phyloP scores from a whole-genome alignment of 345 rosid genomes.

The Pugionium dolabratum region DNA sequence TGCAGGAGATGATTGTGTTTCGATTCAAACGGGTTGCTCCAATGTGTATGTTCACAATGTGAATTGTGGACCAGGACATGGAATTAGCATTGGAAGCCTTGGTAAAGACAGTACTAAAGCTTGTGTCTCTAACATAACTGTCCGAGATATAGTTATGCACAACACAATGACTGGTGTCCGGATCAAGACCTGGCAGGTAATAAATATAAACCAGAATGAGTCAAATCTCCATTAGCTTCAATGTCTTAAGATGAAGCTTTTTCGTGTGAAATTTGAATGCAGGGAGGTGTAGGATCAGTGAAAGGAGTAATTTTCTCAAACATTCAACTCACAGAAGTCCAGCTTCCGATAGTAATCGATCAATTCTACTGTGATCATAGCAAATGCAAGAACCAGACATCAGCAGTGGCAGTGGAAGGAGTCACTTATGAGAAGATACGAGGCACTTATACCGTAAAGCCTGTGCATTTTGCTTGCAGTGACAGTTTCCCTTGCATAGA shows the following conservation, averaged over 20 bases:
- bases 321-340: constrained; percentile 86
- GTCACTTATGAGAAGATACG: constrained; percentile 74
- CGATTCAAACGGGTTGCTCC: constrained; percentile 91
- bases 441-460: constrained; percentile 91
- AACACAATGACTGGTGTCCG: constrained; percentile 90
- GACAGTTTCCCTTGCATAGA: constrained; percentile 70
- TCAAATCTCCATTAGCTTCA: background rate
- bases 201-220: background rate
- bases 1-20: constrained; percentile 94
- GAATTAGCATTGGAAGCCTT: constrained; percentile 93
- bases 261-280: constrained; percentile 28
- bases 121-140: constrained; percentile 91
- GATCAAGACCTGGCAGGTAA: constrained; percentile 99
- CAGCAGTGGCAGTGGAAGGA: constrained; percentile 86
- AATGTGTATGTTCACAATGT: constrained; percentile 75
- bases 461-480: constrained; percentile 46
- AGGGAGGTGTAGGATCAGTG: constrained; percentile 95
- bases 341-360: constrained; percentile 85
- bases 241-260: background rate
- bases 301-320: constrained; percentile 87
- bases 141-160: constrained; percentile 73
- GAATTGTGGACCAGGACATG: constrained; percentile 98
- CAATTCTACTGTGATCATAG: constrained; percentile 88
- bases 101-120: constrained; percentile 81
- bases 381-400: constrained; percentile 70